Conservation (phyloP, 1,139 yeast species). For the Blastobotrys buckinghamii region DNA sequence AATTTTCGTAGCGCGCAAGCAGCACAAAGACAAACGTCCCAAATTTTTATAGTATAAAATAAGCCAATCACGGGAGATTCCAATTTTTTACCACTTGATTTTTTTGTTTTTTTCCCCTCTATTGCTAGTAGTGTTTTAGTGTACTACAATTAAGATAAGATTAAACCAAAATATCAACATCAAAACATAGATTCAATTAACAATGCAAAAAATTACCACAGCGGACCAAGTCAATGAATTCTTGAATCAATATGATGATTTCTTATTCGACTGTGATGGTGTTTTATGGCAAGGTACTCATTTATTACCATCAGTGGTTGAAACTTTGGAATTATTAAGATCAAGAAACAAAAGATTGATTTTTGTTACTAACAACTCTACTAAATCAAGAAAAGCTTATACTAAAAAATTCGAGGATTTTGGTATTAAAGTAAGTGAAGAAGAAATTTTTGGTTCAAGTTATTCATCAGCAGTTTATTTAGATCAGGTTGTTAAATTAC, state of each 20-base stretch:
- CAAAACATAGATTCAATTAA: not conserved
- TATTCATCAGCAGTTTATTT: slow-evolving; percentile 88
- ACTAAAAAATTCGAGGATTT: slow-evolving; percentile 66
- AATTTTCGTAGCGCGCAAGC: not conserved
- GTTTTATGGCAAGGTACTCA: slow-evolving; percentile 84
- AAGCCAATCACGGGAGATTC: not conserved
- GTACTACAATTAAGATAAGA: no score
- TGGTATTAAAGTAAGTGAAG: slow-evolving; percentile 61
- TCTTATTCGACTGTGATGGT: slow-evolving; percentile 88
- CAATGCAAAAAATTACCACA: slow-evolving; percentile 37
- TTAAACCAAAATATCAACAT: not conserved
- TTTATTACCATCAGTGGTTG: slow-evolving; percentile 64
- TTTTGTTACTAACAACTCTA: slow-evolving; percentile 93
- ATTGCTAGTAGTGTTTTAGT: not conserved
- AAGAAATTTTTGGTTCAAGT: slow-evolving; percentile 85
- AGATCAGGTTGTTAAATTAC: slow-evolving; percentile 66
- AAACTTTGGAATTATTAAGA: slow-evolving; percentile 55
- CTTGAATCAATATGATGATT: slow-evolving; percentile 64
- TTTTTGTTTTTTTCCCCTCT: not conserved
- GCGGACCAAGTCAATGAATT: slow-evolving; percentile 48
- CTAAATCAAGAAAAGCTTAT: slow-evolving; percentile 78
- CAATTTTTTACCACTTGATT: not conserved
- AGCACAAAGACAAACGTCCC: not conserved
- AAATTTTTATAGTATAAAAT: not conserved
- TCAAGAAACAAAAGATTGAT: slow-evolving; percentile 56